Conservation (phyloP, 2,329 filamentous ascomycete species). For the Macrophomina tecta region DNA sequence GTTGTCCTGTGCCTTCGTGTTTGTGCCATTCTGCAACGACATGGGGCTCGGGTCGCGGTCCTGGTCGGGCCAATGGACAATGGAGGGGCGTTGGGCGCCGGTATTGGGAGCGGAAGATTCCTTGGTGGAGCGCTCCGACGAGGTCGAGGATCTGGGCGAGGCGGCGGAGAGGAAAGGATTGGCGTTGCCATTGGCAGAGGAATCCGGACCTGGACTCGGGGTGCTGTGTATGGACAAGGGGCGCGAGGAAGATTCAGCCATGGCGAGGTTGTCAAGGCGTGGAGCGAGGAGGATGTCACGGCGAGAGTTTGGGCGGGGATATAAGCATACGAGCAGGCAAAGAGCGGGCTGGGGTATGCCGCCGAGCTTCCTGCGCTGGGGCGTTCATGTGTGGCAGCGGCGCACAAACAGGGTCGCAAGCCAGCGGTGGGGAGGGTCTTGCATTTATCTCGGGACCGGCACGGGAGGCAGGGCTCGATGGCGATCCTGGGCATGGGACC, state of each 20-base stretch:
- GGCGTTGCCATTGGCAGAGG: neutral
- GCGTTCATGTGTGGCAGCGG: neutral
- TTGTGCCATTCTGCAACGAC: neutral
- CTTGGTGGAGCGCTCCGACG: slow-evolving; percentile 9
- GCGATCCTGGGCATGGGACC: slow-evolving; percentile 11
- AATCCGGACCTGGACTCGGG: neutral
- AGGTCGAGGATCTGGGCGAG: slow-evolving; percentile 3
- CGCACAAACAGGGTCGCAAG: neutral
- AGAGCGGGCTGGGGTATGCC: neutral
- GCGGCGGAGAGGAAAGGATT: slow-evolving; percentile 6
- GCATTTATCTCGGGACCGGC: slow-evolving; percentile 9
- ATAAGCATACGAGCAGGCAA: neutral
- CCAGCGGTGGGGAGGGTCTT: neutral
- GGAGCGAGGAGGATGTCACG: neutral
- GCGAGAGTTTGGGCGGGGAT: neutral
- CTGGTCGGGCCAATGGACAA: slow-evolving; percentile 9
- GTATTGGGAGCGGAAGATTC: neutral
- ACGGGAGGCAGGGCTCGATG: neutral
- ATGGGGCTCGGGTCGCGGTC: neutral
- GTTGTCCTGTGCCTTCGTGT: neutral
- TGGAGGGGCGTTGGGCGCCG: neutral
- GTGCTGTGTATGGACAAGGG: neutral
- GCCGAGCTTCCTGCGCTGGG: slow-evolving; percentile 8
- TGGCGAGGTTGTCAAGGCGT: neutral
- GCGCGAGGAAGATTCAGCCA: neutral